Evolutionary conservation across 2,329 filamentous ascomycete species (phyloP).

Genomic region (Diatrype stigma): DNA sequence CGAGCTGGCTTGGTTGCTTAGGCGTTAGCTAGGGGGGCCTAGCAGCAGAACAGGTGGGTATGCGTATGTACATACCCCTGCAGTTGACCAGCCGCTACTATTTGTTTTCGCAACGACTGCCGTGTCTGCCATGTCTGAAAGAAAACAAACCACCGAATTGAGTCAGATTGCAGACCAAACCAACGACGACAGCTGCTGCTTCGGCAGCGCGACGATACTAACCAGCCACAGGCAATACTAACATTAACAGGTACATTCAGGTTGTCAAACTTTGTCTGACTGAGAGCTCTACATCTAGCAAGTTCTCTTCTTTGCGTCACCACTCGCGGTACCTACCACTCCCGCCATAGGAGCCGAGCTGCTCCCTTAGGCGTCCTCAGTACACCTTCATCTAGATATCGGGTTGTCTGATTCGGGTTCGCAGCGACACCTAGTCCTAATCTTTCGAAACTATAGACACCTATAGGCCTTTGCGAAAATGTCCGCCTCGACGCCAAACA

Average conservation of each 20-base stretch:
- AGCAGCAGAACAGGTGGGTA: no score
- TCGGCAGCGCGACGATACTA: neutral
- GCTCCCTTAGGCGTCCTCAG: neutral
- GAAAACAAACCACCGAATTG: slow-evolving; percentile 1
- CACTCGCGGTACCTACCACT: no score
- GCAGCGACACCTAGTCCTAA: neutral
- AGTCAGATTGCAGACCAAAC: neutral
- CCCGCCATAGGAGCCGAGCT: no score
- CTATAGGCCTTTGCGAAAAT: slow-evolving; percentile 15
- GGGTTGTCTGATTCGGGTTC: neutral
- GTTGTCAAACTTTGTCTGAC: neutral
- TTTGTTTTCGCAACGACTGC: neutral
- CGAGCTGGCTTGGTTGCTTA: no score
- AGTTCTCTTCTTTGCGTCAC: neutral
- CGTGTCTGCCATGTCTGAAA: neutral
- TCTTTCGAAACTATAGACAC: neutral
- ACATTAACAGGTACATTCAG: neutral
- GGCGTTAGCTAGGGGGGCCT: no score
- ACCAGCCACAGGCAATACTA: neutral
- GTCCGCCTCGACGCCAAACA: slow-evolving; percentile 35
- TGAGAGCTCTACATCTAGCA: neutral
- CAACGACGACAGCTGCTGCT: neutral
- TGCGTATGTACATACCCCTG: neutral
- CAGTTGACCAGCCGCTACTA: neutral
- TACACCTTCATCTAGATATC: neutral